Base-by-base conservation (phyloP, 2,329 filamentous ascomycete species). In the Periglandula ipomoeae region DNA sequence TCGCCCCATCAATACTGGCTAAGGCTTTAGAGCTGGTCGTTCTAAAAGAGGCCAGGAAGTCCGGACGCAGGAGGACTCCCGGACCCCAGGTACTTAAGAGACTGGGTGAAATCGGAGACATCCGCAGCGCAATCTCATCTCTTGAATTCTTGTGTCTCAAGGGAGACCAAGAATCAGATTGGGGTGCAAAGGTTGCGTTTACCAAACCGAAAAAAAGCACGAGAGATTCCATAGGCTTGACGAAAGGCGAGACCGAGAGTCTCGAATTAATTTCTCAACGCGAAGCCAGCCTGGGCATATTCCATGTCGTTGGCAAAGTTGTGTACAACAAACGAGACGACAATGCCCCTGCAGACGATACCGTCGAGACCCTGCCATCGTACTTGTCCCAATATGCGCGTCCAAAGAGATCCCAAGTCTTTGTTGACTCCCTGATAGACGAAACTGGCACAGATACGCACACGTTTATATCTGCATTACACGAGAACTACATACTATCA, bases 251-350 rank as follows among this genome's bases (percentile, higher is more conserved):
- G 64, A 73, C 79, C 50, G 85, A 94, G 53, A 90, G 82, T 5
- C 67, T 97, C 9, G 81, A 89, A 59, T 71, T 93, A 51, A 79
- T 97, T 20, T 89, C 87, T 1, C 88, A 90, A 59, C 80, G 93
- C 49, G 93, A 97, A 68, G 84, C 87, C 15, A 95, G 85, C 53
- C 72, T 98, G 3, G 93, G 91, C 1, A 89, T 98, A 45, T 98
- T 98, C 61, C 93, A 98, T 64, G 89, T 93, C 0, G 87, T 97
- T 11, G 93, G 91, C 3, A 96, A 93, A 62, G 87, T 98, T 2
- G 84, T 97, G 1, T 95, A 97, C 70, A 98, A 98, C 70, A 98
- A 96, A 64, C 79, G 93, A 41, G 77, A 85, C 20, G 81, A 84
- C 24, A 62, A 52, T 41, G 65, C 67, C 4, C 66, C 73, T 11